Evolutionary conservation across 768 basidiomycete genomes (phyloP).

Genomic region (Suillus subaureus): DNA sequence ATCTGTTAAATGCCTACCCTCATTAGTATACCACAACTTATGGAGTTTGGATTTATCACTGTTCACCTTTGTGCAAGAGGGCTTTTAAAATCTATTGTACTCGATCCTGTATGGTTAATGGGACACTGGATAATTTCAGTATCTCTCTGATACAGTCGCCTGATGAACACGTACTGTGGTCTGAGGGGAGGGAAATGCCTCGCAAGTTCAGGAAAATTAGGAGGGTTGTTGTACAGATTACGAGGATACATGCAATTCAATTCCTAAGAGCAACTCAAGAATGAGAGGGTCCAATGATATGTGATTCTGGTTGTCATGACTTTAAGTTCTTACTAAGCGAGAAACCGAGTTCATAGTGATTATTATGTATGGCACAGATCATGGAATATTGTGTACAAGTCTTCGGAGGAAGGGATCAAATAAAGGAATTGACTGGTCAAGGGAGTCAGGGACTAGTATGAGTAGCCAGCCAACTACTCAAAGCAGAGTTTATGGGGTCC

Average conservation of each 20-base stretch:
- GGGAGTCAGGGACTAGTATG: too few relatives aligned
- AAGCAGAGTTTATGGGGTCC: background rate
- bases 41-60: background rate
- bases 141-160: background rate
- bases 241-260: constrained; percentile 43
- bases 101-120: constrained; percentile 28
- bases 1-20: constrained; percentile 71
- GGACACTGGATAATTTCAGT: constrained; percentile 22
- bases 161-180: constrained; percentile 45
- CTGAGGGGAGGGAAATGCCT: constrained; percentile 56
- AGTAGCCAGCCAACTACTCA: too few relatives aligned
- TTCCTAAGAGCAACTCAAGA: too few relatives aligned
- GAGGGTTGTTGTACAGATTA: constrained; percentile 48
- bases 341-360: too few relatives aligned
- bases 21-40: constrained; percentile 10
- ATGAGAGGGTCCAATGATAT: too few relatives aligned
- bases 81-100: constrained; percentile 76
- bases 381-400: too few relatives aligned
- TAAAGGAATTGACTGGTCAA: too few relatives aligned
- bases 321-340: too few relatives aligned
- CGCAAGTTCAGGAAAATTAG: constrained; percentile 65
- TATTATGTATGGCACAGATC: too few relatives aligned
- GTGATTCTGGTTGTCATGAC: too few relatives aligned
- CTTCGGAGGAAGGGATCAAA: too few relatives aligned
- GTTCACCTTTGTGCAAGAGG: constrained; percentile 67